phyloP scores from a whole-genome alignment of 179 eudicot species.

The Camellia oleifera region DNA sequence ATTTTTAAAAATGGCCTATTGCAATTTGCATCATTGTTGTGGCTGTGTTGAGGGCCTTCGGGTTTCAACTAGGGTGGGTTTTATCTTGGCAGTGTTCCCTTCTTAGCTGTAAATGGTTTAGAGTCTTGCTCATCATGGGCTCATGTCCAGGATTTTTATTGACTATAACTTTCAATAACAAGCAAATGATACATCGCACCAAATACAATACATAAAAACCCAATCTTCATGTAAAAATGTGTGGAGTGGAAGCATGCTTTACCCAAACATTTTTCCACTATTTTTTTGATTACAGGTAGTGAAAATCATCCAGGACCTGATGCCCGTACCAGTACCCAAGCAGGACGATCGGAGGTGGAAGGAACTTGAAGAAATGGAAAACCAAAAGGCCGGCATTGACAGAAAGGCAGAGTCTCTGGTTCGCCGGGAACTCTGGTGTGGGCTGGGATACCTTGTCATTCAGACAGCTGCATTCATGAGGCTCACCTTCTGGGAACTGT shows the following conservation, averaged over 20 bases:
- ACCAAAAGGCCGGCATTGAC: slow-evolving; percentile 62
- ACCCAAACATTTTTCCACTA: slow-evolving; percentile 33
- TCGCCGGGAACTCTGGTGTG: slow-evolving; percentile 74
- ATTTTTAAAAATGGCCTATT: no score
- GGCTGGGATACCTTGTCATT: slow-evolving; percentile 62
- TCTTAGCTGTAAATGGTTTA: no score
- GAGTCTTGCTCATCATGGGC: no score
- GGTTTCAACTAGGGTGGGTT: no score
- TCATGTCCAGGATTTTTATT: no score
- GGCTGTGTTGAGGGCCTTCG: no score
- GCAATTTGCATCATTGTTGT: no score
- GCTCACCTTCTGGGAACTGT: slow-evolving; percentile 89
- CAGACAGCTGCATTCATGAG: slow-evolving; percentile 92
- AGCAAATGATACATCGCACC: no score
- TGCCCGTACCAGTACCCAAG: slow-evolving; percentile 28
- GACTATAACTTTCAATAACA: no score
- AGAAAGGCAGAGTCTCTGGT: slow-evolving; percentile 62
- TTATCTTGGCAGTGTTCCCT: no score
- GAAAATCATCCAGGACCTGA: slow-evolving; percentile 63
- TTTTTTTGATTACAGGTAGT: slow-evolving; percentile 66
- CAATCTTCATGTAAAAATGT: no score
- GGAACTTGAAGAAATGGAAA: slow-evolving; percentile 61
- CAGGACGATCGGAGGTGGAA: slow-evolving; percentile 44
- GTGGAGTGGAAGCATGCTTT: slow-evolving; percentile 26
- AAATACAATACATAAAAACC: no score